phyloP scores from a whole-genome alignment of 2,329 filamentous ascomycete genomes.

The Cryphonectria radicalis region DNA sequence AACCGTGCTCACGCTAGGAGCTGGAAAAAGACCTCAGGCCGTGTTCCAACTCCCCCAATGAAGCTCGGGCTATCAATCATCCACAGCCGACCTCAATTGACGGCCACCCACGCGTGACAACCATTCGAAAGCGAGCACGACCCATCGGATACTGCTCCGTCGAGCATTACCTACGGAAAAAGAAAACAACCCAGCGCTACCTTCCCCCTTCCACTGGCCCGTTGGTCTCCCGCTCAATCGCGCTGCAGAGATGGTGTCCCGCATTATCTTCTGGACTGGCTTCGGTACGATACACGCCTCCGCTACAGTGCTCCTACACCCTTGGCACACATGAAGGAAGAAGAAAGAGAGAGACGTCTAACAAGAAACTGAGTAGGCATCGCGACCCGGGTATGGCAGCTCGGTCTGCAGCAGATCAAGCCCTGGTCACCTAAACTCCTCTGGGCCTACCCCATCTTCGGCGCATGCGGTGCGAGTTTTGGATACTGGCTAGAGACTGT shows the following conservation, averaged over 20 bases:
- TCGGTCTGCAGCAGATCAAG: constrained; percentile 97
- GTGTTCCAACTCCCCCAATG: constrained; percentile 25
- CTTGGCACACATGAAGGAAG: neutral
- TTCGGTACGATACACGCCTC: constrained; percentile 71
- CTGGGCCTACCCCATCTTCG: constrained; percentile 92
- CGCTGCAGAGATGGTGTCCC: constrained; percentile 57
- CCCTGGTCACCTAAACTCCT: constrained; percentile 84
- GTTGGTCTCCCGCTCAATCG: constrained; percentile 12
- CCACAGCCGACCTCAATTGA: constrained; percentile 13
- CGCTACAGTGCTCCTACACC: constrained; percentile 18
- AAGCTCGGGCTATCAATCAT: constrained; percentile 22
- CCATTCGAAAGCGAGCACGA: constrained; percentile 17
- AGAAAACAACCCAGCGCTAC: neutral
- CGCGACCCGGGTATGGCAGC: constrained; percentile 91
- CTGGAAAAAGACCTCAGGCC: constrained; percentile 30
- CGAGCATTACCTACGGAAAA: constrained; percentile 19
- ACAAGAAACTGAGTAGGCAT: constrained; percentile 64
- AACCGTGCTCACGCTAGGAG: constrained; percentile 3
- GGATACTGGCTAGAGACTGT: constrained; percentile 97
- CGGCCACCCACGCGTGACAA: neutral
- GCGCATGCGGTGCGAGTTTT: constrained; percentile 82
- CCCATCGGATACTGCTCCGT: constrained; percentile 20
- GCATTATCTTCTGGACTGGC: constrained; percentile 82
- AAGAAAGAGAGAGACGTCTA: neutral
- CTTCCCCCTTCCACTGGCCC: constrained; percentile 23